Conservation (phyloP, 2,329 filamentous ascomycete species). For the Aspergillus chevalieri region DNA sequence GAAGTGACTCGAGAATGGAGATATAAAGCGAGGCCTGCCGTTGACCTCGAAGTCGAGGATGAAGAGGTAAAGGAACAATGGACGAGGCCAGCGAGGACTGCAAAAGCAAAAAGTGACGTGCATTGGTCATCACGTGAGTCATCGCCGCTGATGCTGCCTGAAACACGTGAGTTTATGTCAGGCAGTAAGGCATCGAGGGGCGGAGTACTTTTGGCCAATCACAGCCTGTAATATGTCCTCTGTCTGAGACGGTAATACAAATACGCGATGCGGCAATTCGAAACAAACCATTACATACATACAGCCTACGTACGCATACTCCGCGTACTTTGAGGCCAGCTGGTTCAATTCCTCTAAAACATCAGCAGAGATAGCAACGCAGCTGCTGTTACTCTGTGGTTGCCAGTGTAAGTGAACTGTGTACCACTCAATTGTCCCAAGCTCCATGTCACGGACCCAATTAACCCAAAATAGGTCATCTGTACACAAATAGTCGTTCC, state of each 20-base stretch:
- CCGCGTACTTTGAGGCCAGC: neutral
- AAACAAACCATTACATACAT: constrained; percentile 1
- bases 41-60: neutral
- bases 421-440: neutral
- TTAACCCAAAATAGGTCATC: neutral
- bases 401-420: neutral
- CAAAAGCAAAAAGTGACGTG: constrained; percentile 28
- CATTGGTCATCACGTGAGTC: constrained; percentile 5
- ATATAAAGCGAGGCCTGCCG: neutral
- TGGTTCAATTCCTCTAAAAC: neutral
- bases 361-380: neutral
- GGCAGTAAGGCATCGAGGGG: constrained; percentile 4
- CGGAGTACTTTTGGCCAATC: constrained; percentile 16
- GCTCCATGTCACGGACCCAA: neutral
- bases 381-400: neutral
- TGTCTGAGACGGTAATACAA: constrained; percentile 16
- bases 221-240: constrained; percentile 27
- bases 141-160: neutral
- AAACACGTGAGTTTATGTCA: constrained; percentile 11
- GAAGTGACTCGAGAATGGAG: neutral
- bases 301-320: neutral
- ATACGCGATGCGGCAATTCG: constrained; percentile 10
- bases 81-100: constrained; percentile 1
- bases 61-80: constrained; percentile 1
- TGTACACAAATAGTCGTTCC: neutral